Evolutionary conservation across 1,284 basidiomycete genomes (phyloP).

Genomic region (Tilletia caries): DNA sequence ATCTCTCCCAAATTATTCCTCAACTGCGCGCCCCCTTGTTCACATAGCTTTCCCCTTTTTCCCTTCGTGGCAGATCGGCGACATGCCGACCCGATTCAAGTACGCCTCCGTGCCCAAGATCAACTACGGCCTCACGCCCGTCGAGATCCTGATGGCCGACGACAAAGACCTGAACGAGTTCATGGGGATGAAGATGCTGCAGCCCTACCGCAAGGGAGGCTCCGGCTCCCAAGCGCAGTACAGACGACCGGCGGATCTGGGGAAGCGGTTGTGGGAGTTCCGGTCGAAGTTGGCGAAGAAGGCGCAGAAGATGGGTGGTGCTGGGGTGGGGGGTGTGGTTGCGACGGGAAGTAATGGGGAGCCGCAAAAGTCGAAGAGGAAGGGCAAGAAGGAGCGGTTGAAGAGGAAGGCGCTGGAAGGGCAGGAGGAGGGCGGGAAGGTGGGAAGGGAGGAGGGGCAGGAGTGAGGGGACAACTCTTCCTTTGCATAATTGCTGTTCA

Average conservation of each 20-base stretch:
- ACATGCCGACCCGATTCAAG: conserved; percentile 86
- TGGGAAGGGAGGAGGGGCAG: no score
- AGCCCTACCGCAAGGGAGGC: conserved; percentile 72
- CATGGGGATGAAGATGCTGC: conserved; percentile 80
- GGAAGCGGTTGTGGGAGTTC: conserved; percentile 70
- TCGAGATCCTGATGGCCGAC: conserved; percentile 85
- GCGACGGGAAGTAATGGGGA: conserved; percentile 40
- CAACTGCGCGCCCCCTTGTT: neutral
- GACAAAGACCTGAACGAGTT: conserved; percentile 90
- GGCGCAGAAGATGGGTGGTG: conserved; percentile 18
- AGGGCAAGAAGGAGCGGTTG: conserved; percentile 43
- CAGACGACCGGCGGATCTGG: conserved; percentile 62
- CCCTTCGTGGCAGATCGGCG: conserved; percentile 69
- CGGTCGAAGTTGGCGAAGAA: conserved; percentile 61
- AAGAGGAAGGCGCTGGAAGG: conserved; percentile 22
- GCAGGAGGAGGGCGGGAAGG: neutral
- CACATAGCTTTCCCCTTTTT: no score
- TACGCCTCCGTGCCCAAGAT: conserved; percentile 73
- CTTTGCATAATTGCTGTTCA: no score
- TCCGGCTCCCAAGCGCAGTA: conserved; percentile 19
- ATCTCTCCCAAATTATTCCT: conserved; percentile 1
- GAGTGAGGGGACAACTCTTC: no score
- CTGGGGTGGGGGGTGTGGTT: conserved; percentile 8
- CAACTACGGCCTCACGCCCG: conserved; percentile 71
- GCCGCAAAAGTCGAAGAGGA: conserved; percentile 56